Evolutionary conservation across 2,329 filamentous ascomycete genomes (phyloP), one percentile per base, ranked within the genome.

Genomic region (Penicillium psychrosexuale): DNA sequence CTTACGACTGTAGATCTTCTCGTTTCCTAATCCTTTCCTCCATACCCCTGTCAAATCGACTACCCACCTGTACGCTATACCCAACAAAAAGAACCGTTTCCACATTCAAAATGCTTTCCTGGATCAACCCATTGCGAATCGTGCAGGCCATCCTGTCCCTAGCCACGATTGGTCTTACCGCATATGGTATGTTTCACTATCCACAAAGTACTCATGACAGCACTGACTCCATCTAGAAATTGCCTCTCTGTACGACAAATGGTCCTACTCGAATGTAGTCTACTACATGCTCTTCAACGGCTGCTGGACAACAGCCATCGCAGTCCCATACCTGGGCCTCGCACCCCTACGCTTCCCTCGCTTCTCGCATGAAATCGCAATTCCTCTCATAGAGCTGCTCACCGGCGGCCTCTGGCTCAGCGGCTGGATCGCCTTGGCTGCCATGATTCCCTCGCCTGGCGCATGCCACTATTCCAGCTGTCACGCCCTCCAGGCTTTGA

Each of bases 261-360:
- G 61, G 61, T 63, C 63, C 28, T 65, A 64, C 61, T 64, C 61
- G 8, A 65, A 56, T 31, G 55, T 59, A 13, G 31, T 61, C 40
- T 62, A 66, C 38, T 66, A 51, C 47, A 63, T 65, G 61, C 63
- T 65, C 30, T 66, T 66, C 59, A 61, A 60, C 40, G 64, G 64
- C 48, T 65, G 63, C 57, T 66, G 64, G 64, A 66, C 64, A 39
- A 45, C 56, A 24, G 60, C 51, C 37, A 47, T 66, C 39, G 63
- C 63, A 30, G 51, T 65, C 4, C 61, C 64, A 22, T 66, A 66
- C 55, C 49, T 66, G 11, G 64, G 60, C n/a, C 61, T 65, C n/a
- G 64, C 63, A 12, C 63, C 64, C 1, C 17, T 66, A 3, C 62
- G 57, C 54, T 49, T 63, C 11, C 60, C 63, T 19, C 61, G 60